Base-by-base conservation (phyloP, 345 rosid genomes). In the Pistacia vera region DNA sequence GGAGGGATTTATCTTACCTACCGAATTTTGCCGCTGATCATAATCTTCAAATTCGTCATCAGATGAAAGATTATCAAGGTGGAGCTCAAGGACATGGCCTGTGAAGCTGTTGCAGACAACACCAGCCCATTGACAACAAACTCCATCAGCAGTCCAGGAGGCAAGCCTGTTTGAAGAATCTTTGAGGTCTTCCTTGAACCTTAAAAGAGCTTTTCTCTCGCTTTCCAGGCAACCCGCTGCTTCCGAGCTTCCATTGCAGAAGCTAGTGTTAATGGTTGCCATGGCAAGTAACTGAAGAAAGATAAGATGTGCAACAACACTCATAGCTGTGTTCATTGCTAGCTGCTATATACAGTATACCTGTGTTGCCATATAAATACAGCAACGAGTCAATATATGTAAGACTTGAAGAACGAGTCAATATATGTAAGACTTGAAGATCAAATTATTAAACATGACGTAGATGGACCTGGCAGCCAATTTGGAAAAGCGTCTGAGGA, bases 341-440 rank as follows among this genome's bases (percentile, higher is more conserved):
- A 2, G 54, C 54, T 11, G 11, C 54, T 49, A 49, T 12, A 9
- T 10, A 49, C 16, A 49, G 11, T 49, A 13, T 49, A 16, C 54
- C 54, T 10, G 0, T 49, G 54, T 9, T 9, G 13, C 54, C 54
- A 9, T 49, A 13, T 3, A 49, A 8, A 49, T 49, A 49, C 13
- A 9, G 33, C 33, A 30, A 30, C 33, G 33, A 30, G 33, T 30
- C 33, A 30, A 30, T 30, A 30, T 1, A 30, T 30, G 33, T 30
- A n/a, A n/a, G n/a, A n/a, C n/a, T n/a, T n/a, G n/a, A 86, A 81
- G 11, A 46, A 91, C 63, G 92, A 92, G 82, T 94, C 88, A 72
- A 86, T 92, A 5, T 96, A 92, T 83, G 77, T 22, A 30, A 30
- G 33, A 30, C 33, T 30, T 30, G 33, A 30, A 30, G 33, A 30